Evolutionary conservation across 768 basidiomycete species (phyloP).

Genomic region (Rickenella mellea): DNA sequence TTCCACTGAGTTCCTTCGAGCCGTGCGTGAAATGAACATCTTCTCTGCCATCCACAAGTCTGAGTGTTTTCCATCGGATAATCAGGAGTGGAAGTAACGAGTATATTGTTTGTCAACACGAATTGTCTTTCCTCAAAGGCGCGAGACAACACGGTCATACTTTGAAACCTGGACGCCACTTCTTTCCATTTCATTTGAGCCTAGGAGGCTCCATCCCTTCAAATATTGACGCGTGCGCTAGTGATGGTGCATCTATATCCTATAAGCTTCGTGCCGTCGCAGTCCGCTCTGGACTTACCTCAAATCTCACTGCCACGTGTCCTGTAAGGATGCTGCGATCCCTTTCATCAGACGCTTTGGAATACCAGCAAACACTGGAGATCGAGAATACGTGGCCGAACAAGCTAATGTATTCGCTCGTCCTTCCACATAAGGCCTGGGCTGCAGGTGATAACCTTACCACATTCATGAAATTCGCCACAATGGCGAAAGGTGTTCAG

Average conservation of each 20-base stretch:
- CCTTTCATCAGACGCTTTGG: constrained; percentile 74
- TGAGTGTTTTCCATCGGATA: constrained; percentile 4
- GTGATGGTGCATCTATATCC: constrained; percentile 56
- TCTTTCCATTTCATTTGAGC: constrained; percentile 86
- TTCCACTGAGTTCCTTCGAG: constrained; percentile 50
- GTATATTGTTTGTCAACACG: constrained; percentile 68
- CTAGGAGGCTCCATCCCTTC: constrained; percentile 83
- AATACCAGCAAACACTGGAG: constrained; percentile 93
- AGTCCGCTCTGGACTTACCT: constrained; percentile 58
- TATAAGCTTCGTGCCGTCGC: constrained; percentile 88
- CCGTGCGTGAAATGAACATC: constrained; percentile 42
- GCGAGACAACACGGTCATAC: constrained; percentile 73
- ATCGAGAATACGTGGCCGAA: constrained; percentile 96
- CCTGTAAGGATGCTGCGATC: constrained; percentile 65
- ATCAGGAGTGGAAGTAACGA: constrained; percentile 32
- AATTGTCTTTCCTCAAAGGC: constrained; percentile 90
- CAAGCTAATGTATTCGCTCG: constrained; percentile 92
- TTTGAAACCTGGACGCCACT: constrained; percentile 90
- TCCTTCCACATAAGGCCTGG: constrained; percentile 94
- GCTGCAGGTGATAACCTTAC: constrained; percentile 82
- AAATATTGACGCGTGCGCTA: constrained; percentile 44
- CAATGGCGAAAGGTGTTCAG: constrained; percentile 74
- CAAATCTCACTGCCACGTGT: constrained; percentile 52
- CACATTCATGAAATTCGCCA: constrained; percentile 78
- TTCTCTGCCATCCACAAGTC: constrained; percentile 6